Percentiles rank a stretch among this genome's conserved stretches.
Evolutionary conservation across 345 rosid species (phyloP).

Genomic region (Heritiera fomes): DNA sequence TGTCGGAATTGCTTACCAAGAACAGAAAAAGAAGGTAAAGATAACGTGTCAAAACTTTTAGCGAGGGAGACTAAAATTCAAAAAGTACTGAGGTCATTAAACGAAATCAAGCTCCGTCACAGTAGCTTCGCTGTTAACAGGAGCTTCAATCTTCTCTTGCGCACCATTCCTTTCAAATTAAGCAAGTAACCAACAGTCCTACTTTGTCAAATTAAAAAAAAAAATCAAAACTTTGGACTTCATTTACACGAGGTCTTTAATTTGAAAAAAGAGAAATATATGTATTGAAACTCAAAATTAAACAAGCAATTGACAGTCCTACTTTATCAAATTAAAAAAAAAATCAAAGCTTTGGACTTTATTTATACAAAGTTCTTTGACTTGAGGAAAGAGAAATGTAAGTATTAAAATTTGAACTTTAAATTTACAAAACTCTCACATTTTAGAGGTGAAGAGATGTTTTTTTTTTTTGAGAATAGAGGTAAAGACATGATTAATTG

Average conservation of each 20-base stretch:
- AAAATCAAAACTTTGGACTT: constrained; percentile 8
- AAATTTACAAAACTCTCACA: no score
- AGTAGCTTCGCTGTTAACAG: background rate
- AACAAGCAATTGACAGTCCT: no score
- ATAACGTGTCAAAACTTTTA: constrained; percentile 4
- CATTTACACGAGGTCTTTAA: background rate
- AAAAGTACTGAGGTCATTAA: background rate
- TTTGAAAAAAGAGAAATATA: no score
- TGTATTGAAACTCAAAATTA: no score
- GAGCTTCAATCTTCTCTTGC: background rate
- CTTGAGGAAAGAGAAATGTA: background rate
- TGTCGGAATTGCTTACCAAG: background rate
- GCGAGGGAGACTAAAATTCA: background rate
- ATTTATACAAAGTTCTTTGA: no score
- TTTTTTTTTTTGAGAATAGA: no score
- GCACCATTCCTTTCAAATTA: background rate
- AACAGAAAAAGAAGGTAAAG: background rate
- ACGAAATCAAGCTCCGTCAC: background rate
- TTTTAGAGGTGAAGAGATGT: no score
- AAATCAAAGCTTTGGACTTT: no score
- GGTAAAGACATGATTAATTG: no score
- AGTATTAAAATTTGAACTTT: no score
- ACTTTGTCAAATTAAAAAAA: constrained; percentile 11
- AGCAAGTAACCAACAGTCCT: background rate
- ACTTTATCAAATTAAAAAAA: no score